Evolutionary conservation across 2,329 filamentous ascomycete genomes (phyloP).

Genomic region (Polytolypa hystricis): DNA sequence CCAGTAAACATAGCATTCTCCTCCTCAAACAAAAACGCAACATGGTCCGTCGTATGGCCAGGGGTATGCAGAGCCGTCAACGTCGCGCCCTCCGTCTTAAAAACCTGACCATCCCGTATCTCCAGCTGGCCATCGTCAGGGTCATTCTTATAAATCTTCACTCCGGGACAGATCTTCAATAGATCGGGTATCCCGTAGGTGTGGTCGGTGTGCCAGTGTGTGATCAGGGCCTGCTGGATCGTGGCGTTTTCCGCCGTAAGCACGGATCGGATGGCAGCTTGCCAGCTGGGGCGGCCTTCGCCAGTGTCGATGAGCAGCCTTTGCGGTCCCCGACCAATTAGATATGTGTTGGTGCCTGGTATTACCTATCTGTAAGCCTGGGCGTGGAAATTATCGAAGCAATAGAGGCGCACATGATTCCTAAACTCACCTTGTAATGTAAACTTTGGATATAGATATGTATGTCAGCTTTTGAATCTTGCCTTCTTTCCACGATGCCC

Average conservation of each 20-base stretch:
- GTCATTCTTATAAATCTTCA: constrained; percentile 55
- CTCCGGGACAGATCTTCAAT: constrained; percentile 49
- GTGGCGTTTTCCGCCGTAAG: constrained; percentile 57
- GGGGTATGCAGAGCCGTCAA: constrained; percentile 57
- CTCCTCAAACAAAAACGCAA: constrained; percentile 64
- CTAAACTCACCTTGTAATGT: constrained; percentile 44
- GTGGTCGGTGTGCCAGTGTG: constrained; percentile 91
- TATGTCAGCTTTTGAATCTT: no score
- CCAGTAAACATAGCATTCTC: constrained; percentile 78
- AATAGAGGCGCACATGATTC: neutral
- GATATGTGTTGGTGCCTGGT: constrained; percentile 80
- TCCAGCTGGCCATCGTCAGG: constrained; percentile 41
- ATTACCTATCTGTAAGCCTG: no score
- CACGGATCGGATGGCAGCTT: constrained; percentile 50
- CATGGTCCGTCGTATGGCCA: constrained; percentile 74
- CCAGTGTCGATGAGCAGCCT: constrained; percentile 86
- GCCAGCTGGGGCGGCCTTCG: constrained; percentile 68
- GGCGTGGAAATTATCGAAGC: neutral
- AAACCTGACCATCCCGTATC: constrained; percentile 46
- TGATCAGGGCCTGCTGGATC: constrained; percentile 62
- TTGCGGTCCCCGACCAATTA: constrained; percentile 62
- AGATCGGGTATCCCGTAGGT: constrained; percentile 64
- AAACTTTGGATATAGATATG: no score
- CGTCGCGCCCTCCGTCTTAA: constrained; percentile 44
- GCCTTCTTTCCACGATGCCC: no score